Conservation (phyloP, 2,329 filamentous ascomycete species). For the Stachybotrys elegans region DNA sequence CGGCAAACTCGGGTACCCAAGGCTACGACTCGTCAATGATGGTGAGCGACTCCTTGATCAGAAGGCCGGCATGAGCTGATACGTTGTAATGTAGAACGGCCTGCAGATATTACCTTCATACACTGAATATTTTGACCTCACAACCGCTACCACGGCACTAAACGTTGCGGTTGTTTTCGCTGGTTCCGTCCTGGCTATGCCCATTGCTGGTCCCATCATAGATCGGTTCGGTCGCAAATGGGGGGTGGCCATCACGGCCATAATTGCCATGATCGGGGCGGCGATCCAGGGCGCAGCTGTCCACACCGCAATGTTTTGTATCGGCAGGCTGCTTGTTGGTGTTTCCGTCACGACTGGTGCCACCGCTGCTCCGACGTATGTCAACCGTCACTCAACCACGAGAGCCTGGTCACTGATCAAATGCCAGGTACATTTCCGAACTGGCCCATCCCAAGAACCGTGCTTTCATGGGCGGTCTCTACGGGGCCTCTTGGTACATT, state of each 20-base stretch:
- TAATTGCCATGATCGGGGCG: constrained; percentile 46
- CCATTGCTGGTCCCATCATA: constrained; percentile 3
- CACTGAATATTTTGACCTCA: constrained; percentile 5
- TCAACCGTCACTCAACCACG: background rate
- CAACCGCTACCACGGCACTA: constrained; percentile 1
- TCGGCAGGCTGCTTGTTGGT: constrained; percentile 6
- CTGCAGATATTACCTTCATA: constrained; percentile 5
- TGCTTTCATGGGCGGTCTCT: constrained; percentile 4
- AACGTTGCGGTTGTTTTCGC: constrained; percentile 7
- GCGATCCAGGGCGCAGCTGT: constrained; percentile 20
- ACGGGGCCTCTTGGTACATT: constrained; percentile 7
- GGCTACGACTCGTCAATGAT: constrained; percentile 4
- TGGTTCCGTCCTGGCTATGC: constrained; percentile 5
- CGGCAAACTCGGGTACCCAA: constrained; percentile 3
- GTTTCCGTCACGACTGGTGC: constrained; percentile 4
- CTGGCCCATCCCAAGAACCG: constrained; percentile 5
- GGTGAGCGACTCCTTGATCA: background rate
- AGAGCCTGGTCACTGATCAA: background rate
- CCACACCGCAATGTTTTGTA: constrained; percentile 13
- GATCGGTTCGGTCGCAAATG: constrained; percentile 5
- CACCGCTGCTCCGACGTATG: constrained; percentile 4
- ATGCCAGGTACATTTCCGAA: constrained; percentile 5
- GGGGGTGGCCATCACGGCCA: constrained; percentile 34
- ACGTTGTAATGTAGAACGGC: constrained; percentile 1
- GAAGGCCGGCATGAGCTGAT: background rate